Conservation (phyloP, 2,329 filamentous ascomycete species). For the Aspergillus tubingensis region DNA sequence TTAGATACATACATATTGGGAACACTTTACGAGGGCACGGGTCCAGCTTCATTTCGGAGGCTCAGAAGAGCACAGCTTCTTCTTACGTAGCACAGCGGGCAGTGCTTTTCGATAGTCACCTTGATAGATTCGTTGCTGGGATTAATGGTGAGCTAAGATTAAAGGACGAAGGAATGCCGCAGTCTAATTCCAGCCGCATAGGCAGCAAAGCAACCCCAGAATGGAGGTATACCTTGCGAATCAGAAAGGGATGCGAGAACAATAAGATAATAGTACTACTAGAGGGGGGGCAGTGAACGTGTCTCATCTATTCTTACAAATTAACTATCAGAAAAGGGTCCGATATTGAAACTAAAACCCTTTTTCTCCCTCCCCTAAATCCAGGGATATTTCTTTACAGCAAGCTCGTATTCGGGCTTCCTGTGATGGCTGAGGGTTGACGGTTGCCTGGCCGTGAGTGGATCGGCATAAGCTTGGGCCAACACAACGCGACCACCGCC, state of each 20-base stretch:
- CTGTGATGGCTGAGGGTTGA: background rate
- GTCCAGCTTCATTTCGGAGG: no score
- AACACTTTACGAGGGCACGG: background rate
- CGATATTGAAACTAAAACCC: background rate
- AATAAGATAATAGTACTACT: no score
- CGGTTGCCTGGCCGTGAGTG: conserved; percentile 15
- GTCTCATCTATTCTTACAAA: background rate
- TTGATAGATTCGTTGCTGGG: background rate
- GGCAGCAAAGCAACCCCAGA: background rate
- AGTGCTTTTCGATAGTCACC: background rate
- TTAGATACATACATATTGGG: background rate
- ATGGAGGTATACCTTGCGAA: background rate
- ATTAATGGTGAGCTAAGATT: background rate
- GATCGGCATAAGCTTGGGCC: conserved; percentile 11
- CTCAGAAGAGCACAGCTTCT: background rate
- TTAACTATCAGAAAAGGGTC: background rate
- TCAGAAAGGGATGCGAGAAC: background rate
- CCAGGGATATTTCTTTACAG: background rate
- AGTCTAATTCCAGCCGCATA: background rate
- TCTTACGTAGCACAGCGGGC: background rate
- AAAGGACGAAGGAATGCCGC: conserved; percentile 8
- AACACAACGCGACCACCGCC: conserved; percentile 12
- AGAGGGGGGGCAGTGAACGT: background rate
- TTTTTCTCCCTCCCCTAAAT: background rate
- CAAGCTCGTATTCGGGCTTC: background rate